Percentiles rank a stretch among this genome's conserved stretches.
Evolutionary conservation across 306 rosid genomes (phyloP).

Genomic region (Aeschynomene evenia): DNA sequence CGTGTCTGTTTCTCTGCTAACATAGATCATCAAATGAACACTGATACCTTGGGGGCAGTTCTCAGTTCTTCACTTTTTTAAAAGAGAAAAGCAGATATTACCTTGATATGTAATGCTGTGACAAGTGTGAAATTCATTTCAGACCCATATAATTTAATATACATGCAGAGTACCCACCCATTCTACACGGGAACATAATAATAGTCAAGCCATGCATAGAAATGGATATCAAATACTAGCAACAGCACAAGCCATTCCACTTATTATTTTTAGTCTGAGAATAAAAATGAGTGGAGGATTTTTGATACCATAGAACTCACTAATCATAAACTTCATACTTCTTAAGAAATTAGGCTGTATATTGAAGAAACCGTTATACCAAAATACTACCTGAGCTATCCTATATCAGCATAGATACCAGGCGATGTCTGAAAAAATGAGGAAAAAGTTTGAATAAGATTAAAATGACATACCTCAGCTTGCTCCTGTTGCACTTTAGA

Average conservation of each 20-base stretch:
- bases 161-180: neutral
- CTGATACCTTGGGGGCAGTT: neutral
- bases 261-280: neutral
- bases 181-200: conserved; percentile 1
- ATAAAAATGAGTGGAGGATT: conserved; percentile 13
- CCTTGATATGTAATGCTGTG: neutral
- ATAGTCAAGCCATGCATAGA: conserved; percentile 10
- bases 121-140: neutral
- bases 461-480: conserved; percentile 56
- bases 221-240: neutral
- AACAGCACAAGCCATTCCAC: neutral
- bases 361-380: neutral
- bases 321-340: conserved; percentile 3
- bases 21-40: conserved; percentile 4
- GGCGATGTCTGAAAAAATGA: conserved; percentile 1
- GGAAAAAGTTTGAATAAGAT: conserved; percentile 4
- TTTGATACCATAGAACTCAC: neutral
- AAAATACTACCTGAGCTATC: neutral
- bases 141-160: conserved; percentile 9
- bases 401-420: neutral
- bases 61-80: neutral
- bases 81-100: neutral
- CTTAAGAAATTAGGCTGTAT: neutral
- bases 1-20: conserved; percentile 7
- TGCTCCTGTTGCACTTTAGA: conserved; percentile 63